A percentile compares a stretch with the other conserved stretches of the same genome.
Evolutionary conservation across 768 basidiomycete genomes (phyloP).

Genomic region (Trametes maxima): DNA sequence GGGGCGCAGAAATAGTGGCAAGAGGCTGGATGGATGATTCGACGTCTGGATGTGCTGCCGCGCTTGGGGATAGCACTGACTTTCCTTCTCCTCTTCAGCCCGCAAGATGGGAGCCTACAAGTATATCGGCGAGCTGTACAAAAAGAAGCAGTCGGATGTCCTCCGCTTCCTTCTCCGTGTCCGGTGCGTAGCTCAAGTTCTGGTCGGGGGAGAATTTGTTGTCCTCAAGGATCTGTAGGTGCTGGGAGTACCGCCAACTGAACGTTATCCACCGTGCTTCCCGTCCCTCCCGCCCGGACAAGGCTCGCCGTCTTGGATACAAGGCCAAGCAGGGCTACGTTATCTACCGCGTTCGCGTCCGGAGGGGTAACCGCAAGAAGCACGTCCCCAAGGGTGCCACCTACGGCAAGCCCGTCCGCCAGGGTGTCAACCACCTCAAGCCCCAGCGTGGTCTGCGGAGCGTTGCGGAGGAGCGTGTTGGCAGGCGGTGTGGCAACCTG

Average conservation of each 20-base stretch:
- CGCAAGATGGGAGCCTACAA: conserved; percentile 91
- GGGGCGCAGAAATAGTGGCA: conserved; percentile 18
- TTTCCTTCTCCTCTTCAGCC: conserved; percentile 35
- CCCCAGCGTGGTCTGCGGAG: conserved; percentile 92
- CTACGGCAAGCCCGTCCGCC: conserved; percentile 98
- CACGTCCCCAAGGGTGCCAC: conserved; percentile 98
- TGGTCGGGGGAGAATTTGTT: not conserved
- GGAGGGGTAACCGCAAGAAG: conserved; percentile 99
- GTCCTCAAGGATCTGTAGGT: conserved; percentile 46
- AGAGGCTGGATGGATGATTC: conserved; percentile 34
- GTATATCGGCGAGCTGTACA: conserved; percentile 96
- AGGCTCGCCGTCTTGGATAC: conserved; percentile 97
- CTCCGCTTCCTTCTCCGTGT: conserved; percentile 98
- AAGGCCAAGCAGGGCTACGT: conserved; percentile 99
- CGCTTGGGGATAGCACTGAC: conserved; percentile 22
- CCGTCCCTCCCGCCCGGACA: conserved; percentile 97
- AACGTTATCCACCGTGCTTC: conserved; percentile 98
- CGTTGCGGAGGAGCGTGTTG: conserved; percentile 97
- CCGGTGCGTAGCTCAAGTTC: conserved; percentile 52
- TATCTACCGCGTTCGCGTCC: conserved; percentile 95
- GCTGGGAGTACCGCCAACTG: conserved; percentile 99
- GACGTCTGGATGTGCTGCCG: conserved; percentile 29
- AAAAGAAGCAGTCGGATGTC: conserved; percentile 98
- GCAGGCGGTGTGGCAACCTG: conserved; percentile 92
- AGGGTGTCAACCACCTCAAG: conserved; percentile 99